Base-by-base conservation (phyloP, 139 green algal species). In the Diplosphaera chodatii region DNA sequence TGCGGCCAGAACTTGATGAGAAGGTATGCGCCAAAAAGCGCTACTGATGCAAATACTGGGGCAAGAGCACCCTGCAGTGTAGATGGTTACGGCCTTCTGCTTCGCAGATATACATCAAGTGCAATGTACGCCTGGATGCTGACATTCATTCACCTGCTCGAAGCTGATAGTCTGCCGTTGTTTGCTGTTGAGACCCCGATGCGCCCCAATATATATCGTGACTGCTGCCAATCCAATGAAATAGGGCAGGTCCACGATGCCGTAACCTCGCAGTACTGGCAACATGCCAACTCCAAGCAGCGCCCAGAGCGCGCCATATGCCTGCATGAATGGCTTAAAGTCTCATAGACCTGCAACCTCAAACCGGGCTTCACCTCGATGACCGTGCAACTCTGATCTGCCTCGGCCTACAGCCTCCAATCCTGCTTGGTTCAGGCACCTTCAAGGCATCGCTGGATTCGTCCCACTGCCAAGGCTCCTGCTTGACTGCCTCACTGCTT, bases 131-230 rank as follows among this genome's bases (percentile, higher is more conserved):
- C n/a, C n/a, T n/a, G n/a, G n/a, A n/a, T n/a, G n/a, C n/a, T n/a
- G n/a, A n/a, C n/a, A n/a, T n/a, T n/a, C n/a, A n/a, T 21, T 32
- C 64, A 83, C 85, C 81, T 89, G 78, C 40, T 85, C 85, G 25
- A 96, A 21, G 2, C 28, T 76, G n/a, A 96, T 84, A 68, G 88
- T 83, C 79, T 93, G 83, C 16, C 85, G 71, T 22, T 78, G 55
- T 32, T 81, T 77, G 18, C 74, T 82, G 30, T 85, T 92, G 1
- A 94, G 83, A 1, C 74, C 82, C 1, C 82, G 72, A 72, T 96
- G 91, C 0, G 89, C 78, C 0, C 88, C 91, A 30, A 96, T 92
- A 82, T 96, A 97, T 25, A 95, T 90, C 0, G 91, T 95, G 13
- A 73, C 63, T 2, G 84, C 67, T 0, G 88, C 91, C 22, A 96